phyloP scores from a whole-genome alignment of 768 basidiomycete species.

The Tylopilus balloui region DNA sequence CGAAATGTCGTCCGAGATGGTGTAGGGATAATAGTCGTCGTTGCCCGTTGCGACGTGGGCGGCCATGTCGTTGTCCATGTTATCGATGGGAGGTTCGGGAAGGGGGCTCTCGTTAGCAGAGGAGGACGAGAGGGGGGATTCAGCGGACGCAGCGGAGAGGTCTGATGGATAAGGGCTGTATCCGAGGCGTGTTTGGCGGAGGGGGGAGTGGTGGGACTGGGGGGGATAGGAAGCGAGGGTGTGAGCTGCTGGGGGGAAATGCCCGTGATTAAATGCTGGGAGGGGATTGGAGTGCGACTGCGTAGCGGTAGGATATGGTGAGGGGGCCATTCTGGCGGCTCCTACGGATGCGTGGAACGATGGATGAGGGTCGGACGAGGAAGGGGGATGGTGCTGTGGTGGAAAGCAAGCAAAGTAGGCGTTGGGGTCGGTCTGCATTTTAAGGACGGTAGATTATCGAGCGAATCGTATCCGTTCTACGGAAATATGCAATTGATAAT shows the following conservation, averaged over 20 bases:
- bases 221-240: slow-evolving; percentile 17
- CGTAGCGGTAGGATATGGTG: slow-evolving; percentile 19
- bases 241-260: slow-evolving; percentile 19
- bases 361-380: slow-evolving; percentile 7
- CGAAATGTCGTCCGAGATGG: slow-evolving; percentile 22
- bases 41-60: slow-evolving; percentile 22
- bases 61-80: slow-evolving; percentile 27
- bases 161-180: slow-evolving; percentile 38
- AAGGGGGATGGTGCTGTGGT: slow-evolving; percentile 14
- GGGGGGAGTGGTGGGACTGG: slow-evolving; percentile 14
- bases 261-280: slow-evolving; percentile 14
- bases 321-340: slow-evolving; percentile 23
- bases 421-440: slow-evolving; percentile 28
- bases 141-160: slow-evolving; percentile 32
- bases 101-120: slow-evolving; percentile 39
- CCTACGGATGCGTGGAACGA: slow-evolving; percentile 8
- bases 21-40: slow-evolving; percentile 30
- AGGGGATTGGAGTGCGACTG: slow-evolving; percentile 19
- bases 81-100: slow-evolving; percentile 35
- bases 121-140: slow-evolving; percentile 39
- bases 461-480: slow-evolving; percentile 28
- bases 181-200: slow-evolving; percentile 15
- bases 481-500: slow-evolving; percentile 32
- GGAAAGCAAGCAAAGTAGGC: slow-evolving; percentile 20
- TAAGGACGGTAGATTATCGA: slow-evolving; percentile 23